These are phyloP conservation scores for Danielia oregonensis DNA, from an alignment of 805 yeast species.

Conservation along the genomic window DNA sequence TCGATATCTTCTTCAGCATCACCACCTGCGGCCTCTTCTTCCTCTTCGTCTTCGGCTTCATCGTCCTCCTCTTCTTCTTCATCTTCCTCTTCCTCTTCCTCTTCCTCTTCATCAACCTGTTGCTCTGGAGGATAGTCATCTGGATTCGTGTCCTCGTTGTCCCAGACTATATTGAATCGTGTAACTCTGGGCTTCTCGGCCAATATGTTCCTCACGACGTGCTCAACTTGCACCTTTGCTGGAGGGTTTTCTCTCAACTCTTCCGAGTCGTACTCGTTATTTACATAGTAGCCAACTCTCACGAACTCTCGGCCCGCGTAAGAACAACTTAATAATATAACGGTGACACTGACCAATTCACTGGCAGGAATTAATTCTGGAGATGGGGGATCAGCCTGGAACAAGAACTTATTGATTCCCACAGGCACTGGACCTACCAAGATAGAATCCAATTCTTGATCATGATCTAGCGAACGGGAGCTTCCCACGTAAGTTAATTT, in stretches of 20 bases:
- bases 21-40: conserved; percentile 15
- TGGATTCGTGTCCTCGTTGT: conserved; percentile 58
- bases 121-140: conserved; percentile 81
- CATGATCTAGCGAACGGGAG: conserved; percentile 90
- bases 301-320: conserved; percentile 94
- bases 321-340: conserved; percentile 86
- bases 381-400: conserved; percentile 94
- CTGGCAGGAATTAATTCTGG: conserved; percentile 95
- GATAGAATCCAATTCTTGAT: conserved; percentile 92
- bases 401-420: conserved; percentile 88
- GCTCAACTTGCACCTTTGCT: conserved; percentile 86
- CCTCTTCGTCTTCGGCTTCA: conserved; percentile 15
- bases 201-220: conserved; percentile 86
- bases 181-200: conserved; percentile 99
- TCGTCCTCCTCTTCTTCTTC: conserved; percentile 24
- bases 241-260: conserved; percentile 94
- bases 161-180: conserved; percentile 96
- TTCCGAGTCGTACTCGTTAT: conserved; percentile 92
- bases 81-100: conserved; percentile 28
- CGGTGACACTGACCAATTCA: conserved; percentile 93
- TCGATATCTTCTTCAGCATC: conserved; percentile 11
- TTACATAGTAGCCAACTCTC: conserved; percentile 95
- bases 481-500: conserved; percentile 96
- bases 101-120: conserved; percentile 44
- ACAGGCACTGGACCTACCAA: conserved; percentile 99